Evolutionary conservation across 495 filamentous ascomycete species (phyloP).

Genomic region (Podospora didyma): DNA sequence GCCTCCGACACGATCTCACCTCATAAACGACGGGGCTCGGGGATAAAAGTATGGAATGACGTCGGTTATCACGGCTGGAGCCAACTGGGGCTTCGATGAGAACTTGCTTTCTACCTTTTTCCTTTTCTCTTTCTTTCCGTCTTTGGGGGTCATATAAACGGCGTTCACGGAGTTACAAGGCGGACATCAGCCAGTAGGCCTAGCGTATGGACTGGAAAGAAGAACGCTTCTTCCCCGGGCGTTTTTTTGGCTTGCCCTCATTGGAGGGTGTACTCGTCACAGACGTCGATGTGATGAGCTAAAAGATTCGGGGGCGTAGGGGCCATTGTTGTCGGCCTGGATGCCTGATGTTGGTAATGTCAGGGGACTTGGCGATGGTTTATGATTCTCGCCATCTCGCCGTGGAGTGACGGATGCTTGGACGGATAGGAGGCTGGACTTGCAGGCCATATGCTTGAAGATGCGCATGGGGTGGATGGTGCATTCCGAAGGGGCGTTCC

Average conservation of each 20-base stretch:
- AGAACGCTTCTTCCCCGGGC: neutral
- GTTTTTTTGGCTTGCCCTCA: neutral
- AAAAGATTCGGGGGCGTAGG: neutral
- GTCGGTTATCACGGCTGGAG: neutral
- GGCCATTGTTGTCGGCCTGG: neutral
- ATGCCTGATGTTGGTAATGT: neutral
- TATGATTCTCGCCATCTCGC: neutral
- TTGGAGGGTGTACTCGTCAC: neutral
- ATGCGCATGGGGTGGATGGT: neutral
- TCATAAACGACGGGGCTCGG: slow-evolving; percentile 1
- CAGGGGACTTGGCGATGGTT: neutral
- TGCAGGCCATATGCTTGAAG: neutral
- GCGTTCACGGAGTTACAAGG: slow-evolving; percentile 5
- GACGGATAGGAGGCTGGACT: neutral
- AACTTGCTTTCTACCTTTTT: neutral
- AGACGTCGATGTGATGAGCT: neutral
- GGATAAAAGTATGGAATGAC: slow-evolving; percentile 1
- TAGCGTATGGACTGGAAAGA: slow-evolving; percentile 6
- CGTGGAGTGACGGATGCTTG: neutral
- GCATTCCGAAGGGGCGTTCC: neutral
- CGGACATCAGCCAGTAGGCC: slow-evolving; percentile 1
- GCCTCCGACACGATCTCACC: slow-evolving; percentile 1
- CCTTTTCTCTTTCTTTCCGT: neutral
- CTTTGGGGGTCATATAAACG: slow-evolving; percentile 10
- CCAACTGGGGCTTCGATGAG: neutral